Evolutionary conservation across 176 grass and related monocot species (phyloP).

Genomic region (Calamus simplicifolius): DNA sequence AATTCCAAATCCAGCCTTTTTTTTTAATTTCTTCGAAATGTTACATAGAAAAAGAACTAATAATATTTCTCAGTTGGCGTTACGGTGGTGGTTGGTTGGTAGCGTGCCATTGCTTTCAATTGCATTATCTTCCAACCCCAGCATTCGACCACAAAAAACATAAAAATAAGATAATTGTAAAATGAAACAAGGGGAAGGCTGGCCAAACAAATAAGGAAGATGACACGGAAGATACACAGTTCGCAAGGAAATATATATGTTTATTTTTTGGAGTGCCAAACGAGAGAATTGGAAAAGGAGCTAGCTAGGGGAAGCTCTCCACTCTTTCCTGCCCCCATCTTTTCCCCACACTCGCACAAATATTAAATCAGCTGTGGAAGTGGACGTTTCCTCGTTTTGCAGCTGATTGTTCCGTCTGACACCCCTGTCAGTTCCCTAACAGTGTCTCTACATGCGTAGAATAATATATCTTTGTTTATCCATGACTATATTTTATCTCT

Average conservation of each 20-base stretch:
- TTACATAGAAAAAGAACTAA: background rate
- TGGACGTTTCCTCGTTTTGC: conserved; percentile 37
- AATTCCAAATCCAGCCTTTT: no score
- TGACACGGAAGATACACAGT: conserved; percentile 24
- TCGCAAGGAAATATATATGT: background rate
- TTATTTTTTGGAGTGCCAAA: no score
- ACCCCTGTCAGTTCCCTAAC: conserved; percentile 31
- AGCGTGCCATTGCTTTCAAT: conserved; percentile 57
- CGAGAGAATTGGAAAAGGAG: no score
- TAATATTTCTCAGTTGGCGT: conserved; percentile 1
- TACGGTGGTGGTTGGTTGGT: conserved; percentile 38
- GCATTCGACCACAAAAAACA: conserved; percentile 29
- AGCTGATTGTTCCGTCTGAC: conserved; percentile 20
- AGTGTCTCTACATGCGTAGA: background rate
- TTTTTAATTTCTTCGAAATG: no score
- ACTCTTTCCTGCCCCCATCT: background rate
- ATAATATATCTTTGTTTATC: no score
- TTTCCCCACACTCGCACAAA: background rate
- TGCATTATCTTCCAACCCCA: conserved; percentile 43
- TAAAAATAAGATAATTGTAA: conserved; percentile 3
- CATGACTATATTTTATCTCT: conserved; percentile 8
- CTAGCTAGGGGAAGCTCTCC: no score
- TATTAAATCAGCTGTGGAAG: conserved; percentile 17
- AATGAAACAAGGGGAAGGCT: conserved; percentile 16
- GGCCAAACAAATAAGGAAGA: conserved; percentile 23